A percentile compares a stretch with the other conserved stretches of the same genome.
phyloP scores from a whole-genome alignment of 2,329 filamentous ascomycete genomes.

The Bipolaris zeicola region DNA sequence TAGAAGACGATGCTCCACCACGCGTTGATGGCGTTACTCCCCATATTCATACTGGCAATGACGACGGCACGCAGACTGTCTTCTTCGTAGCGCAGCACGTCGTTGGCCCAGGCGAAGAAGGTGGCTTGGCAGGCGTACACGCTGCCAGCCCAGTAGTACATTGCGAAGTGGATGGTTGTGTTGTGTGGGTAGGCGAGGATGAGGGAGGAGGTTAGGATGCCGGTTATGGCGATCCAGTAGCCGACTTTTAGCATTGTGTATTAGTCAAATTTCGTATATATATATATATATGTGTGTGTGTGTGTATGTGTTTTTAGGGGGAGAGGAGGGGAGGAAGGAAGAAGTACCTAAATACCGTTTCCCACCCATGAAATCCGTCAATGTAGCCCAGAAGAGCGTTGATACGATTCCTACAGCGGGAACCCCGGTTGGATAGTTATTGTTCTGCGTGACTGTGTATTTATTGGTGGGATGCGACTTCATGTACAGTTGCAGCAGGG shows the following conservation, averaged over 20 bases:
- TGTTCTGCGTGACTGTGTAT: constrained; percentile 57
- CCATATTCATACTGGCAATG: constrained; percentile 70
- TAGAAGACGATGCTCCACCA: constrained; percentile 79
- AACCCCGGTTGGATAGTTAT: constrained; percentile 61
- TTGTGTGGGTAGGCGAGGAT: constrained; percentile 60
- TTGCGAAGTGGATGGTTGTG: constrained; percentile 64
- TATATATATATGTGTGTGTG: too few species aligned
- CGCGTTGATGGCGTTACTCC: constrained; percentile 67
- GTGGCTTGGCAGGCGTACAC: constrained; percentile 76
- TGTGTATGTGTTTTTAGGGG: constrained; percentile 1
- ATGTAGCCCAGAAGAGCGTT: constrained; percentile 71
- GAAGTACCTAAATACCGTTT: constrained; percentile 63
- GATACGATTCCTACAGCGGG: constrained; percentile 59
- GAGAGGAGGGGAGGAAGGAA: not conserved
- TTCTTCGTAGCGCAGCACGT: constrained; percentile 68
- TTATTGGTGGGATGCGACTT: constrained; percentile 52
- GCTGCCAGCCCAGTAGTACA: constrained; percentile 72
- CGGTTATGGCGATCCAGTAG: constrained; percentile 68
- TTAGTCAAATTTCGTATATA: not conserved
- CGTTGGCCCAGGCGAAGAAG: constrained; percentile 78
- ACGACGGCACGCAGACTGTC: constrained; percentile 68
- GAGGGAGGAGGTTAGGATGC: constrained; percentile 66
- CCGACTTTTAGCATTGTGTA: constrained; percentile 22
- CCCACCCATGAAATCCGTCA: constrained; percentile 69
- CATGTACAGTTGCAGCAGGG: constrained; percentile 60